These are phyloP conservation scores for Tulasnella sp. DNA, from an alignment of 768 basidiomycete genomes.

Conservation along the genomic window DNA sequence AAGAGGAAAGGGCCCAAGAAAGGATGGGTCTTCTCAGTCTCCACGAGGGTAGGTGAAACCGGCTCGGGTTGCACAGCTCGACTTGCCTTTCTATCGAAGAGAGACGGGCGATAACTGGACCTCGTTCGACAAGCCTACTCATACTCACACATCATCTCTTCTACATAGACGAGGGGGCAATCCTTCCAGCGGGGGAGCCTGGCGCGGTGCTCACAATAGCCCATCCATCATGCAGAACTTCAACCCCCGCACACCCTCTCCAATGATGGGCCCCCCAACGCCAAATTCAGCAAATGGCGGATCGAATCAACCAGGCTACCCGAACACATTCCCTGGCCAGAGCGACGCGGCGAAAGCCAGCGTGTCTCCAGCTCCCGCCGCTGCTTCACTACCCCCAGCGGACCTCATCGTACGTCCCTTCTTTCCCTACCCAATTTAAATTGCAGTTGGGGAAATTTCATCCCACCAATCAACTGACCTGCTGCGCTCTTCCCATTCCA, in stretches of 20 bases:
- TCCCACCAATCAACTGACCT: background rate
- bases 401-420: conserved; percentile 17
- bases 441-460: background rate
- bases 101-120: background rate
- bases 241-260: conserved; percentile 19
- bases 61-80: background rate
- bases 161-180: conserved; percentile 19
- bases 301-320: background rate
- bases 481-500: background rate
- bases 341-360: conserved; percentile 10
- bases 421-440: background rate
- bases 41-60: conserved; percentile 12
- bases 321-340: background rate
- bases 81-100: background rate
- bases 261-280: conserved; percentile 2
- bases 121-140: background rate
- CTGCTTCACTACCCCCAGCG: conserved; percentile 20
- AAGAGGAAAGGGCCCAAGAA: conserved; percentile 19
- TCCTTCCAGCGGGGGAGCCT: conserved; percentile 19
- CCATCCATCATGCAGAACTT: conserved; percentile 26
- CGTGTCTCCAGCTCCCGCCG: background rate
- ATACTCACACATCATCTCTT: background rate
- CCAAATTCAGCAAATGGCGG: conserved; percentile 6
- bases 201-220: conserved; percentile 23
- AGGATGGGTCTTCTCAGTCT: conserved; percentile 22